Evolutionary conservation across 257 asterid species (phyloP).

Genomic region (Nicotiana benthamiana): DNA sequence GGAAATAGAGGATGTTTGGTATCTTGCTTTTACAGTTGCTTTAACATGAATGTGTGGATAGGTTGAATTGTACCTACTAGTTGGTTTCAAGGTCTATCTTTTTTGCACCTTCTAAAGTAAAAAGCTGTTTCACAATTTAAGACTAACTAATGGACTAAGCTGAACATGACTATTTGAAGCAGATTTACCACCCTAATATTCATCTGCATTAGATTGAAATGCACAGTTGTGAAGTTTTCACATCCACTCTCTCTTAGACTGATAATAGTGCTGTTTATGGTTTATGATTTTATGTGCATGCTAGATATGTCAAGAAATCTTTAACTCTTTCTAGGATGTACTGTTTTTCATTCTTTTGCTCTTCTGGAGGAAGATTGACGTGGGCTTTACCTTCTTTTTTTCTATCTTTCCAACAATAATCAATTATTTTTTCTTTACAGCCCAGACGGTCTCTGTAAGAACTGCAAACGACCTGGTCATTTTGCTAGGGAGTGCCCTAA

Average conservation of each 20-base stretch:
- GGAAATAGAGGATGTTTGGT: slow-evolving; percentile 15
- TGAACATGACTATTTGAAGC: neutral
- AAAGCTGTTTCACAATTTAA: neutral
- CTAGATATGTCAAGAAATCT: too few relatives aligned
- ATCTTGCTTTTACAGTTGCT: neutral
- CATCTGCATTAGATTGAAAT: neutral
- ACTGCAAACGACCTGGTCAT: slow-evolving; percentile 96
- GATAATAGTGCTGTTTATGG: neutral
- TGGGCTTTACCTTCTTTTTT: neutral
- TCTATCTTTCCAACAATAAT: neutral
- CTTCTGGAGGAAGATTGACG: neutral
- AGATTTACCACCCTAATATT: neutral
- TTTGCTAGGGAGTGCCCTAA: slow-evolving; percentile 94
- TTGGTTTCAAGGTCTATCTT: neutral
- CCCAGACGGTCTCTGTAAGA: slow-evolving; percentile 55
- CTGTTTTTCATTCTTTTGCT: neutral
- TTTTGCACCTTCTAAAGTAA: neutral
- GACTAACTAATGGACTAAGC: neutral
- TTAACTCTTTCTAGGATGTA: too few relatives aligned
- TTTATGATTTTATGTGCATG: neutral
- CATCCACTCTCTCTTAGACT: neutral
- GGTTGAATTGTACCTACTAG: neutral
- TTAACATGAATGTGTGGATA: slow-evolving; percentile 5
- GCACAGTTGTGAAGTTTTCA: neutral
- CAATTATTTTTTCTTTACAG: neutral